Percentiles rank a stretch among this genome's conserved stretches.
These are phyloP conservation scores for Exophiala xenobiotica DNA, from an alignment of 2,329 filamentous ascomycete species.

Conservation along the genomic window DNA sequence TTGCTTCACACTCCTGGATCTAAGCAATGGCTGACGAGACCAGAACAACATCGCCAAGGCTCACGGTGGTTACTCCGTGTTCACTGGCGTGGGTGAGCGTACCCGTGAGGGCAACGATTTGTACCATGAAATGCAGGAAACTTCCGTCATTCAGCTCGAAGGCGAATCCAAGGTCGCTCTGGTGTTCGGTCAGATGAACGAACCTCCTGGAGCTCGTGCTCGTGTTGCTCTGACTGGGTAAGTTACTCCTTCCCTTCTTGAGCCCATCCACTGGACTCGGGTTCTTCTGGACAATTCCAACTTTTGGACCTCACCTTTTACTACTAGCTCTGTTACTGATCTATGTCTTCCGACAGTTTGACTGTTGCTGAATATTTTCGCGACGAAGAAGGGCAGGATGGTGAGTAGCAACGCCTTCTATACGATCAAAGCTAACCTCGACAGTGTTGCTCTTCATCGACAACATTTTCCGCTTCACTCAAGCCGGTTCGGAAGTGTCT, in stretches of 20 bases:
- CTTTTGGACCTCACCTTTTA: not conserved
- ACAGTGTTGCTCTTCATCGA: slow-evolving; percentile 97
- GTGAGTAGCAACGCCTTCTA: slow-evolving; percentile 41
- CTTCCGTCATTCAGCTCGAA: slow-evolving; percentile 97
- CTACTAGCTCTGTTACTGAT: not conserved
- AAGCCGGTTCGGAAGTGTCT: slow-evolving; percentile 99
- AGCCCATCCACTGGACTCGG: not conserved
- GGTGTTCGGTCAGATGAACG: slow-evolving; percentile 99
- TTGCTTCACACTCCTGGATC: not conserved
- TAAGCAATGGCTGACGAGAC: slow-evolving; percentile 16
- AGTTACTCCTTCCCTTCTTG: slow-evolving; percentile 47
- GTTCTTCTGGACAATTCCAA: no score
- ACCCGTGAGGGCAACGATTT: slow-evolving; percentile 99
- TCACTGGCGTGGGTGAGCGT: slow-evolving; percentile 99
- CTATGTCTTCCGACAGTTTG: slow-evolving; percentile 23
- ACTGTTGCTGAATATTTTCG: slow-evolving; percentile 83
- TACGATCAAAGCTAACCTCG: not conserved
- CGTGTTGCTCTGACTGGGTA: slow-evolving; percentile 92
- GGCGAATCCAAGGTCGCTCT: slow-evolving; percentile 99
- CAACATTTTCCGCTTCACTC: slow-evolving; percentile 99
- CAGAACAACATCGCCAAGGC: slow-evolving; percentile 99
- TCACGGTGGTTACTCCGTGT: slow-evolving; percentile 99
- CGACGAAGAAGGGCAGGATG: slow-evolving; percentile 80
- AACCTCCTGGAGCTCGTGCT: slow-evolving; percentile 98
- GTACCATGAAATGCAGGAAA: slow-evolving; percentile 99